Evolutionary conservation across 768 basidiomycete species (phyloP), one percentile per base, ranked within the genome.

Genomic region (Nidula microcarpa): DNA sequence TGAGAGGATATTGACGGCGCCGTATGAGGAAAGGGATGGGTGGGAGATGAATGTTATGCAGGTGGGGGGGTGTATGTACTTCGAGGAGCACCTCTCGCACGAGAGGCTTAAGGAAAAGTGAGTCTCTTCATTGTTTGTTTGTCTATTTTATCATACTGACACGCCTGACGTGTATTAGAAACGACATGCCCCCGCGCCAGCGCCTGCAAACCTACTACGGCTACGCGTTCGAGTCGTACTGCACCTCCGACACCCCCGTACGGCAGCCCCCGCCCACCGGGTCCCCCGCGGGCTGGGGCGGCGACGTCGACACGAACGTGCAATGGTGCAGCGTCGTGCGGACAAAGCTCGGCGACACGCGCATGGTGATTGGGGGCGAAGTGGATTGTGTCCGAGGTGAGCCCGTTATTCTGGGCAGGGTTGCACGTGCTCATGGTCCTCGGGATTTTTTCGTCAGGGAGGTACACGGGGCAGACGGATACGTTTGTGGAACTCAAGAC

Each of bases 321-420:
- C 91, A 94, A 59, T 94, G 92, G 92, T 94, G 93, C 62, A 85
- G 82, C 55, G 86, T 96, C 49, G 88, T 93, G 44, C 90, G 91
- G 67, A 92, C 91, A 4, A 91, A 89, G 56, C 77, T 94, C 23
- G 89, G 86, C 0, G 76, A 82, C 52, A 80, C 76, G 30, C 75
- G 90, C 41, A 70, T 91, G 49, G 71, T 96, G 53, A 82, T 94
- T 46, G 93, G 93, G 1, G 93, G 94, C 5, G 93, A 95, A 68
- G 93, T 96, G 5, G 93, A 96, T 66, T 96, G 93, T 62, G 84
- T 94, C 17, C 76, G 84, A 66, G 88, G 91, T 89, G 55, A 8
- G 47, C 33, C 6, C n/a, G 7, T 6, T 8, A 23, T 50, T 6
- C n/a, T n/a, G n/a, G n/a, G n/a, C n/a, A n/a, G n/a, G n/a, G n/a